Conservation (phyloP, 345 rosid species). For the Orychophragmus violaceus region DNA sequence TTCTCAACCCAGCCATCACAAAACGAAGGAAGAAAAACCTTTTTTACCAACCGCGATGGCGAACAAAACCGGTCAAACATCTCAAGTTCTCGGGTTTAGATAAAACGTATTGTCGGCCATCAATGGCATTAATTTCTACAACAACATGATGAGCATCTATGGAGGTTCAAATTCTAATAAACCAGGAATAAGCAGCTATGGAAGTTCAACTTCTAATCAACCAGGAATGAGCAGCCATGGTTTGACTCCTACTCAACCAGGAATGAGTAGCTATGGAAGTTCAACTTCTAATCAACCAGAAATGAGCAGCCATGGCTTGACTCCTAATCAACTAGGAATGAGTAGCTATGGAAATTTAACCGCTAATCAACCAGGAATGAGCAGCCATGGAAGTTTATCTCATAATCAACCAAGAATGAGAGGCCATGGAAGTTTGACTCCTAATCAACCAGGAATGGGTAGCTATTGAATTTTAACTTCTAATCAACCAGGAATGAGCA, state of each 20-base stretch:
- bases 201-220: not conserved
- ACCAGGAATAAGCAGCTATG: not conserved
- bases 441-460: not conserved
- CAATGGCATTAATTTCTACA: not conserved
- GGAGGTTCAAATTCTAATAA: not conserved
- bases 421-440: not conserved
- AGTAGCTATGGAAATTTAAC: not conserved
- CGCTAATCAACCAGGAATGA: not conserved
- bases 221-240: not conserved
- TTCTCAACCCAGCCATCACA: conserved; percentile 12
- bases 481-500: not conserved
- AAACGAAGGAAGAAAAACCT: conserved; percentile 6
- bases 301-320: not conserved
- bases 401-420: not conserved
- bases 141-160: not conserved
- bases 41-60: not conserved
- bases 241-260: not conserved
- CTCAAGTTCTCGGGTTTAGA: conserved; percentile 20
- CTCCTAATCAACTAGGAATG: not conserved
- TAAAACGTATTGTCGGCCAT: not conserved
- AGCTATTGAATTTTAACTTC: not conserved
- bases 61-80: conserved; percentile 10
- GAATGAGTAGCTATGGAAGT: not conserved
- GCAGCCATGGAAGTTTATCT: not conserved
- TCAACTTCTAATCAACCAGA: not conserved